Evolutionary conservation across 805 yeast species (phyloP), one percentile per base, ranked within the genome.

Genomic region (Candida andamanensis): DNA sequence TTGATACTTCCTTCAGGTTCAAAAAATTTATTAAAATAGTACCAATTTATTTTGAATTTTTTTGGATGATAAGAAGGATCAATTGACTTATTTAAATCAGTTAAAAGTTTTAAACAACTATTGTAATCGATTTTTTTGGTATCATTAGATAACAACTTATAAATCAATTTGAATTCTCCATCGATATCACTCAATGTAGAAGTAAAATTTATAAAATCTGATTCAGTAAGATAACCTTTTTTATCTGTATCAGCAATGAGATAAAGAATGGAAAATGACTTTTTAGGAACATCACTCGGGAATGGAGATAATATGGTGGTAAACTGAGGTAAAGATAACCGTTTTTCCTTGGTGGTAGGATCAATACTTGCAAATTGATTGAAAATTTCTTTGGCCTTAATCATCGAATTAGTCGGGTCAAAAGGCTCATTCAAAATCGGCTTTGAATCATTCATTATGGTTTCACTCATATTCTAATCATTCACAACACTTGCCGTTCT

Each of bases 151-250:
- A 51, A 35, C 25, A 52, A 41, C 18, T 51, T 46, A 29, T 44
- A 56, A 17, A 54, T 44, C 24, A 54, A 40, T 29, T 54, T 54
- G 39, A 51, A 54, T 29, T 56, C 61, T 17, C 60, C 60, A 34
- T 56, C 59, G 13, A 37, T 41, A 6, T 52, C 43, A 22, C 48
- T 44, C 28, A 74, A 56, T 20, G 67, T 68, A 39, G 71, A 67
- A 46, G 83, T 78, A 52, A 90, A 84, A 26, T 71, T 69, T 30
- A 74, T 60, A 82, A 95, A 90, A 52, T 90, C 96, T 16, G 64
- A 54, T 30, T 78, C 63, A 17, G 74, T 69, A 30, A 85, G 67
- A 37, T 69, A 78, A 6, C 96, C 97, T 43, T 76, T 74, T 35
- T 69, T 65, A 24, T 70, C 67, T 37, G 74, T 74, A 59, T 90